Evolutionary conservation across 805 yeast species (phyloP), one percentile per base, ranked within the genome.

Genomic region (Candida anglica): DNA sequence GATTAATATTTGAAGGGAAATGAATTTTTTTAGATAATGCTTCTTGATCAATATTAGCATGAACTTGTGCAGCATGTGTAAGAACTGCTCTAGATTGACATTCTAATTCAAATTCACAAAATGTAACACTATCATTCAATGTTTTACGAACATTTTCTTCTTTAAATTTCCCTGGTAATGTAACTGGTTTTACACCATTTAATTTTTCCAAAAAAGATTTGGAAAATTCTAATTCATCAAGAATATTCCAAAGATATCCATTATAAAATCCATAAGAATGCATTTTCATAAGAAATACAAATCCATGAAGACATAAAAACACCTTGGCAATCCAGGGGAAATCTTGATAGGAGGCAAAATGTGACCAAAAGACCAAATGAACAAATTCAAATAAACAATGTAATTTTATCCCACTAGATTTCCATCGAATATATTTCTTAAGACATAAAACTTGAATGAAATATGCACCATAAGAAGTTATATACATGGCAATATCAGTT

Each of bases 301-400:
- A 66, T 8, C 88, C 77, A 53, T 93, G 98, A 33, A 93, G 64
- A 39, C 86, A 74, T 41, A 93, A 60, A 49, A 86, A 93, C 27
- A 89, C 89, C 50, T 80, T 79, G 2, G 87, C 95, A 32, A 89
- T 84, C 98, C 98, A 93, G 9, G 94, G 87, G 48, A 73, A 84
- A 26, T 70, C 63, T 5, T 38, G 30, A 19, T 52, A 51, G 28
- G 80, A 76, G 3, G 93, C 77, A 48, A 77, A 66, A 42, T 65
- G 58, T 27, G 80, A 51, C 63, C 77, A 84, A 36, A 73, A 69
- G 7, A 58, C 34, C 8, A 86, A 51, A 48, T 72, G 82, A 0
- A 43, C 37, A 5, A 77, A 32, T 50, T 88, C 94, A 30, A 73
- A 70, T 1, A 56, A 28, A 6, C 75, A 63, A 46, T 82, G 84